phyloP scores from a whole-genome alignment of 1,284 basidiomycete genomes.

The Mixia osmundae region DNA sequence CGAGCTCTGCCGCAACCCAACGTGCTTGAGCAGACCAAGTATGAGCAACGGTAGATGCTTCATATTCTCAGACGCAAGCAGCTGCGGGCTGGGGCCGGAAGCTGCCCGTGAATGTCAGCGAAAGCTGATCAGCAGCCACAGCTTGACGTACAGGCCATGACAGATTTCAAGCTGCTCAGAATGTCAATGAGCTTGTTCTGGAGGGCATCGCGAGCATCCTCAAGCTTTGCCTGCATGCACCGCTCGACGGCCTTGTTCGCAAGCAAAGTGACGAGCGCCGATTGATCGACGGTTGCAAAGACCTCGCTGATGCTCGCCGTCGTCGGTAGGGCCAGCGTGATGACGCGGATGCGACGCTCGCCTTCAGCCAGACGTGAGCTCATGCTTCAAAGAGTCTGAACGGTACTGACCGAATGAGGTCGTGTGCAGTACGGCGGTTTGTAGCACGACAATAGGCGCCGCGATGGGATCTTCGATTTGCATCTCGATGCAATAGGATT shows the following conservation, averaged over 20 bases:
- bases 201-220: conserved; percentile 78
- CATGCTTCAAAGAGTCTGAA: background rate
- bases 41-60: conserved; percentile 77
- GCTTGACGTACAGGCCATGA: conserved; percentile 96
- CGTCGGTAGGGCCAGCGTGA: conserved; percentile 78
- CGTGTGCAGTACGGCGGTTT: conserved; percentile 87
- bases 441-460: conserved; percentile 78
- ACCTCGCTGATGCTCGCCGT: conserved; percentile 81
- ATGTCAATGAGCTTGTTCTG: conserved; percentile 80
- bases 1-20: conserved; percentile 78
- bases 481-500: conserved; percentile 89
- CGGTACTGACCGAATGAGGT: conserved; percentile 55
- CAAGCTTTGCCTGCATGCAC: conserved; percentile 57
- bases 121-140: no score
- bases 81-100: conserved; percentile 75
- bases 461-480: conserved; percentile 92
- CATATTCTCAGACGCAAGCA: conserved; percentile 76
- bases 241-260: conserved; percentile 96
- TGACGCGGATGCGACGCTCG: conserved; percentile 84
- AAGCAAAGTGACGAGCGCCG: conserved; percentile 67
- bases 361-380: conserved; percentile 25
- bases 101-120: no score
- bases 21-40: conserved; percentile 81
- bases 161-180: conserved; percentile 75
- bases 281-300: conserved; percentile 82